Conservation (phyloP, 805 yeast genomes). For the Debaryomyces hansenii region DNA sequence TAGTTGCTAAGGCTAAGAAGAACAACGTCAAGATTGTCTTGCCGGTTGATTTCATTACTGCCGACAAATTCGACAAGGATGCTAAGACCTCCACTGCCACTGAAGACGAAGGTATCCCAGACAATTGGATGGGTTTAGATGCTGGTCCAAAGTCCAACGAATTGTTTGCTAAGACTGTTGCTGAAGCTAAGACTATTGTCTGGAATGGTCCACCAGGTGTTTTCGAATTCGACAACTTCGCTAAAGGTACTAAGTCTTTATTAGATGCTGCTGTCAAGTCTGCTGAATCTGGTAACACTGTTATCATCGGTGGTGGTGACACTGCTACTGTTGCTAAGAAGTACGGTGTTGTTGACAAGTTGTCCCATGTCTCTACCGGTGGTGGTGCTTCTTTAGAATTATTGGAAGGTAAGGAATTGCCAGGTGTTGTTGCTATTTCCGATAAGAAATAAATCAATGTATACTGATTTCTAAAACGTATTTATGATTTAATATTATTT, state of each 20-base stretch:
- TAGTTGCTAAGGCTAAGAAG: constrained; percentile 94
- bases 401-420: constrained; percentile 97
- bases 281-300: constrained; percentile 85
- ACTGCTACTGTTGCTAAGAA: constrained; percentile 99
- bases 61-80: constrained; percentile 89
- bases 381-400: constrained; percentile 99
- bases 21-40: constrained; percentile 90
- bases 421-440: constrained; percentile 94
- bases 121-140: constrained; percentile 93
- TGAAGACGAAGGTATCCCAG: constrained; percentile 90
- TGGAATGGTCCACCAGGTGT: constrained; percentile 99
- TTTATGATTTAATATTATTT: not conserved
- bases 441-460: constrained; percentile 45
- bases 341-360: constrained; percentile 93
- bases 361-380: constrained; percentile 98
- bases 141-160: constrained; percentile 87
- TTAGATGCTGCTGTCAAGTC: constrained; percentile 87
- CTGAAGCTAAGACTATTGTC: constrained; percentile 94
- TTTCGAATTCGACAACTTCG: constrained; percentile 92
- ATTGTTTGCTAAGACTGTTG: constrained; percentile 79
- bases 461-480: not conserved
- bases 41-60: constrained; percentile 96
- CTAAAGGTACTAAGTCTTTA: constrained; percentile 87
- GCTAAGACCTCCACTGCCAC: constrained; percentile 85
- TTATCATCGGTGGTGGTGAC: constrained; percentile 99